These are phyloP conservation scores for Tetraselmis striata DNA, from an alignment of 139 green algal genomes.

Conservation along the genomic window DNA sequence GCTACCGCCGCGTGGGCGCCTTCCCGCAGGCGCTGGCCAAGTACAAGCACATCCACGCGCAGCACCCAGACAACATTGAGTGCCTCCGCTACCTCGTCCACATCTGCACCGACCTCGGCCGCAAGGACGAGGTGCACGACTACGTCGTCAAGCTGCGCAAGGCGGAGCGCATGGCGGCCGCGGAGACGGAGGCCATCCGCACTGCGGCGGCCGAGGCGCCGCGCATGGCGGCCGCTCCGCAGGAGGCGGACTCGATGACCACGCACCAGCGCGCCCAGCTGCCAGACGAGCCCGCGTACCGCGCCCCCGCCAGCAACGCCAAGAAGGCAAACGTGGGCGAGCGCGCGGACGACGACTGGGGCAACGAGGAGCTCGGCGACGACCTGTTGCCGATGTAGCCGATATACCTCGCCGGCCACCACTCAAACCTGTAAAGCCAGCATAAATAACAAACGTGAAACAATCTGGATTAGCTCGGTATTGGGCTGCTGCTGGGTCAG, in stretches of 20 bases:
- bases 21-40: constrained; percentile 38
- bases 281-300: background rate
- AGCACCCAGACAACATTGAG: constrained; percentile 71
- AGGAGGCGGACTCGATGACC: background rate
- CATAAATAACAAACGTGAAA: no score
- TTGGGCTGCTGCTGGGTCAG: no score
- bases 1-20: constrained; percentile 53
- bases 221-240: background rate
- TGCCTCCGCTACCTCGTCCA: constrained; percentile 79
- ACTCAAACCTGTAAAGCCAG: no score
- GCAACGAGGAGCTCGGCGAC: constrained; percentile 55
- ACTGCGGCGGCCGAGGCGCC: background rate
- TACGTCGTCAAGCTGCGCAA: constrained; percentile 38
- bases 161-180: constrained; percentile 16
- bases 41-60: constrained; percentile 49
- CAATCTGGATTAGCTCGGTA: no score
- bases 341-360: constrained; percentile 42
- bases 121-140: constrained; percentile 38
- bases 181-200: background rate
- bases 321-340: constrained; percentile 28
- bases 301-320: background rate
- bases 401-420: no score
- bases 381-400: constrained; percentile 60
- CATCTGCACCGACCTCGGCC: constrained; percentile 68
- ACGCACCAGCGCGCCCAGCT: background rate